Evolutionary conservation across 805 yeast genomes (phyloP).

Genomic region (Maudiozyma serrabonitensis): DNA sequence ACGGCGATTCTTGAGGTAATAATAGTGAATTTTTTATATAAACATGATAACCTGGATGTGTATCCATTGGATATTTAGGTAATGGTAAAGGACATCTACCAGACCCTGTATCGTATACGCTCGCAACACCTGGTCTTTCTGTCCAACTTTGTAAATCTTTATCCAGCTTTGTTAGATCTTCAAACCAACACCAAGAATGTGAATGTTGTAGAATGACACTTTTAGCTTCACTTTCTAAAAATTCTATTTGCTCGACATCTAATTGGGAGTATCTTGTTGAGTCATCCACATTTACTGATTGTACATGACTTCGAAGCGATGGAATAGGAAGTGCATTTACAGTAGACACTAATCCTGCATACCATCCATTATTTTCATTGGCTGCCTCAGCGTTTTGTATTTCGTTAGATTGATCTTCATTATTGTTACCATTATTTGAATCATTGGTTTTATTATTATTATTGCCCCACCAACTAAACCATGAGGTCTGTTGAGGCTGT

Average conservation of each 20-base stretch:
- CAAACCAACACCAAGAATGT: constrained; percentile 28
- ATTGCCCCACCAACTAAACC: neutral
- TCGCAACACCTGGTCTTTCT: constrained; percentile 15
- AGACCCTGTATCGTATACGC: constrained; percentile 25
- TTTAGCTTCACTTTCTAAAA: constrained; percentile 20
- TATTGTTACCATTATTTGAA: neutral
- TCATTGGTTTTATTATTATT: neutral
- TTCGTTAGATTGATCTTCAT: neutral
- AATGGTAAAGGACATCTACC: constrained; percentile 22
- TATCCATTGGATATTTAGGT: constrained; percentile 15
- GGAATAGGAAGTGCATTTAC: constrained; percentile 11
- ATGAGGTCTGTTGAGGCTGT: neutral
- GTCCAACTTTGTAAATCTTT: constrained; percentile 7
- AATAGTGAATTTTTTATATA: constrained; percentile 21
- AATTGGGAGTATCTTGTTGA: constrained; percentile 21
- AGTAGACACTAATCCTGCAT: constrained; percentile 6
- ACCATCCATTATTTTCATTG: constrained; percentile 9
- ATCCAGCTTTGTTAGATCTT: constrained; percentile 14
- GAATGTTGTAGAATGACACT: constrained; percentile 14
- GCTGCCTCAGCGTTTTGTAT: neutral
- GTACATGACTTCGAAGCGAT: constrained; percentile 3
- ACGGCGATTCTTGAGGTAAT: constrained; percentile 24
- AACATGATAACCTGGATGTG: constrained; percentile 14
- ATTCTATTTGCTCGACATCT: constrained; percentile 17
- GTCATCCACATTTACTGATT: constrained; percentile 9